These are phyloP conservation scores for Suillus spraguei DNA, from an alignment of 768 basidiomycete species.

Conservation along the genomic window DNA sequence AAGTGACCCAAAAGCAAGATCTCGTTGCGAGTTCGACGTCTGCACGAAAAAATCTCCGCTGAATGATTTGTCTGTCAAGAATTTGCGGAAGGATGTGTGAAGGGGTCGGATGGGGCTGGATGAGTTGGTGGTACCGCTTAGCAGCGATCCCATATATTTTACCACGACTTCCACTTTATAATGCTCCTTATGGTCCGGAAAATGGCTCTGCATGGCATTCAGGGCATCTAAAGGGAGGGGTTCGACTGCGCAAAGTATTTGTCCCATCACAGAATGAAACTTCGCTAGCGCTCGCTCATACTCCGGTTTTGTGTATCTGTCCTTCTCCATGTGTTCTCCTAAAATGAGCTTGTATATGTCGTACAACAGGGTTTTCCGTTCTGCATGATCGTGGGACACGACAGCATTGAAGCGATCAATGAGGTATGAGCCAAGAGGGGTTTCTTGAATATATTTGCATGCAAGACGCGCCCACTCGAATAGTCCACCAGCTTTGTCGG, in stretches of 20 bases:
- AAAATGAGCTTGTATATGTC: neutral
- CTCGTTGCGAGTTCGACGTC: neutral
- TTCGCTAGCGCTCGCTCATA: neutral
- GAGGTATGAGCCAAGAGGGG: neutral
- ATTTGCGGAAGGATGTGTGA: conserved; percentile 34
- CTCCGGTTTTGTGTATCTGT: accelerated
- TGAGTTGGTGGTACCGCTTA: conserved; percentile 8
- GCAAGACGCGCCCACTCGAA: conserved; percentile 16
- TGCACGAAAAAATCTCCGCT: conserved; percentile 20
- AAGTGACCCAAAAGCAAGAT: conserved; percentile 21
- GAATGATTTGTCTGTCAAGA: conserved; percentile 18
- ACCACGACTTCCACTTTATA: neutral
- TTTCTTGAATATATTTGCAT: neutral
- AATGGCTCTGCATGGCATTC: neutral
- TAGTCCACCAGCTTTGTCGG: neutral
- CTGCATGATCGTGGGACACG: neutral
- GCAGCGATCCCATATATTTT: conserved; percentile 1
- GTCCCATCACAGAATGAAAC: conserved; percentile 10
- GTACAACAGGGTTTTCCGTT: neutral
- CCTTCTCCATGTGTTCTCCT: neutral
- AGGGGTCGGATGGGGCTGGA: conserved; percentile 17
- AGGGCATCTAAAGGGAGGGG: neutral
- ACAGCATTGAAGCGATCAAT: neutral
- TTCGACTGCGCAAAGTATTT: conserved; percentile 2
- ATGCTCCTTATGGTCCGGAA: neutral